These are phyloP conservation scores for Kodamaea fukazawae DNA, from an alignment of 805 yeast genomes.

Conservation along the genomic window DNA sequence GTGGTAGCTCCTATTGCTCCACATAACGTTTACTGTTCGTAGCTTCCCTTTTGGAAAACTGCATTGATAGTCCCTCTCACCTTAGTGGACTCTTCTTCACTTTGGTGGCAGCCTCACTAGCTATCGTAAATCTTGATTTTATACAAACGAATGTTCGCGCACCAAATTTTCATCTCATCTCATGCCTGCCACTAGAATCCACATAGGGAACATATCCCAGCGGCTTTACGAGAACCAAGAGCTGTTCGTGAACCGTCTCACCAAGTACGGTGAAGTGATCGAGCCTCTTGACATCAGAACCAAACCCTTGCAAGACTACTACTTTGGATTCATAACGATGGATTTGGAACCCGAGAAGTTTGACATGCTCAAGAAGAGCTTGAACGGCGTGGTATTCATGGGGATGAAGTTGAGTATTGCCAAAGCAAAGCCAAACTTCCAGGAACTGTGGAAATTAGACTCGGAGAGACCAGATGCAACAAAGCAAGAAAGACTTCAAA, in stretches of 20 bases:
- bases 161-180: conserved; percentile 10
- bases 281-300: conserved; percentile 48
- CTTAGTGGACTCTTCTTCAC: too few species aligned
- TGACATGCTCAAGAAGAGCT: conserved; percentile 49
- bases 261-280: conserved; percentile 57
- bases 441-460: conserved; percentile 47
- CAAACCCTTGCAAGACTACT: conserved; percentile 52
- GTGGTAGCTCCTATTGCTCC: too few species aligned
- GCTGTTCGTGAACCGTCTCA: conserved; percentile 55
- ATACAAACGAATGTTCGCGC: neutral
- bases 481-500: conserved; percentile 22
- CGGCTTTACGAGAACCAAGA: conserved; percentile 43
- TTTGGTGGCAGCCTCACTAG: too few species aligned
- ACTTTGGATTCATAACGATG: conserved; percentile 69
- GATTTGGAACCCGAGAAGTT: conserved; percentile 45
- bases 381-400: conserved; percentile 73
- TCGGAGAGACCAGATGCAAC: conserved; percentile 37
- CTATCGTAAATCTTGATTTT: too few species aligned
- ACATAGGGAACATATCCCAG: conserved; percentile 67
- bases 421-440: conserved; percentile 58
- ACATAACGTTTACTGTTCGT: too few species aligned
- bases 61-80: too few species aligned
- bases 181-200: conserved; percentile 31
- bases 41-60: too few species aligned
- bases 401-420: conserved; percentile 64